Conservation (phyloP, 805 yeast genomes). For the Ogataea sp. region DNA sequence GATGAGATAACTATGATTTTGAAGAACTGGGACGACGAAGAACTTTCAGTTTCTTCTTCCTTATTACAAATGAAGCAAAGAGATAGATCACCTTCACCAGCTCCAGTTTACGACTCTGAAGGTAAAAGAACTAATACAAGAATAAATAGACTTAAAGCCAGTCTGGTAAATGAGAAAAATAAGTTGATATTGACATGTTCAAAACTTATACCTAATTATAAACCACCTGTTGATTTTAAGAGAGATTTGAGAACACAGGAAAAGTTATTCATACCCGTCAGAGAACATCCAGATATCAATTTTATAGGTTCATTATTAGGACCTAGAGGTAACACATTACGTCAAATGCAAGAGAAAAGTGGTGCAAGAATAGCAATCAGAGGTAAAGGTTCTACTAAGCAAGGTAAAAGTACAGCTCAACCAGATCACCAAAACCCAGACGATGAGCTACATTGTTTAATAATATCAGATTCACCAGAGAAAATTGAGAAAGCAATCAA, state of each 20-base stretch:
- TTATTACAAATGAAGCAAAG: conserved; percentile 17
- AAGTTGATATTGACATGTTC: conserved; percentile 68
- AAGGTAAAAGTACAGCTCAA: conserved; percentile 55
- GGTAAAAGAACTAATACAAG: conserved; percentile 87
- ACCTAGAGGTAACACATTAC: conserved; percentile 89
- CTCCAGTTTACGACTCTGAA: conserved; percentile 76
- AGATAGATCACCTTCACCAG: conserved; percentile 78
- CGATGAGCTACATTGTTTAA: conserved; percentile 84
- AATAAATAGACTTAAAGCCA: conserved; percentile 53
- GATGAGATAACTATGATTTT: neutral
- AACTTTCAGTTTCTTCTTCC: too few relatives aligned
- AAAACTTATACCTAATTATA: conserved; percentile 62
- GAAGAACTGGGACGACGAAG: too few relatives aligned
- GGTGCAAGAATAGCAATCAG: conserved; percentile 89
- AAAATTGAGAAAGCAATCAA: conserved; percentile 69
- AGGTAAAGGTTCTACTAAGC: conserved; percentile 94
- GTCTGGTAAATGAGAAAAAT: conserved; percentile 74
- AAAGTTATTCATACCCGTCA: conserved; percentile 77
- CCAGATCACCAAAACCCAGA: conserved; percentile 47
- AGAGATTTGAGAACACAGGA: conserved; percentile 61
- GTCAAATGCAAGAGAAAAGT: conserved; percentile 70
- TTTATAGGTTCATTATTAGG: conserved; percentile 88
- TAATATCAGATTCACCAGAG: conserved; percentile 75
- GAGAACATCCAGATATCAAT: conserved; percentile 85
- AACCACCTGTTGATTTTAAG: conserved; percentile 72